Conservation (phyloP, 768 basidiomycete species). For the Trametes gibbosa region DNA sequence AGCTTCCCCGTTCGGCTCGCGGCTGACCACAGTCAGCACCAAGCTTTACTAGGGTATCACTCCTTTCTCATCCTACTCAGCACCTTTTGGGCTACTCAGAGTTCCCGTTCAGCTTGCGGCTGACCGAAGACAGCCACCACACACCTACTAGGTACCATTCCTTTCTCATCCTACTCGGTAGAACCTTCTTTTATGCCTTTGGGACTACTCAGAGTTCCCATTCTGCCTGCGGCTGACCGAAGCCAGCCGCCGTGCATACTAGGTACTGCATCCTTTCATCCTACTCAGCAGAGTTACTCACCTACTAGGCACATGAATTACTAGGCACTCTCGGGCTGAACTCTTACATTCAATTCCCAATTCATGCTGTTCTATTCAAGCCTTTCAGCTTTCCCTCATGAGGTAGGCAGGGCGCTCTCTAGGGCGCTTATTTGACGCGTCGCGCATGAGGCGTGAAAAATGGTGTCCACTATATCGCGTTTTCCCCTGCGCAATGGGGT, state of each 20-base stretch:
- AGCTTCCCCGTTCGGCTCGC: constrained; percentile 17
- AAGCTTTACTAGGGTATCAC: constrained; percentile 13
- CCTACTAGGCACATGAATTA: constrained; percentile 3
- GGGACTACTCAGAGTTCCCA: neutral
- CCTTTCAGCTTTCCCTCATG: constrained; percentile 31
- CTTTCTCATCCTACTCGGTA: neutral
- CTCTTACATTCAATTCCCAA: neutral
- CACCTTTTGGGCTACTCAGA: neutral
- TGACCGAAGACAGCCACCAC: neutral
- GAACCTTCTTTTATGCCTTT: neutral
- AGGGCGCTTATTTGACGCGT: constrained; percentile 27
- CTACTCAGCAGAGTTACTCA: constrained; percentile 2
- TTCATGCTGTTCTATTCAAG: constrained; percentile 7
- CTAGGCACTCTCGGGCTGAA: neutral
- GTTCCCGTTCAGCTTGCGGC: neutral
- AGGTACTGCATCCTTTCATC: neutral
- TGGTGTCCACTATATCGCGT: constrained; percentile 33
- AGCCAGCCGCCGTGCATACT: neutral
- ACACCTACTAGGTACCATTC: neutral
- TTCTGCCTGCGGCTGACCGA: neutral
- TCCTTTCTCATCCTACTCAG: neutral
- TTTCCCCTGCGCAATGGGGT: constrained; percentile 13
- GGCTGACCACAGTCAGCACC: neutral
- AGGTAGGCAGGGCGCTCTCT: constrained; percentile 30
- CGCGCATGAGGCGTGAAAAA: constrained; percentile 29